Base-by-base conservation (phyloP, 352 stramenopile genomes). In the Phytophthora pluvialis region DNA sequence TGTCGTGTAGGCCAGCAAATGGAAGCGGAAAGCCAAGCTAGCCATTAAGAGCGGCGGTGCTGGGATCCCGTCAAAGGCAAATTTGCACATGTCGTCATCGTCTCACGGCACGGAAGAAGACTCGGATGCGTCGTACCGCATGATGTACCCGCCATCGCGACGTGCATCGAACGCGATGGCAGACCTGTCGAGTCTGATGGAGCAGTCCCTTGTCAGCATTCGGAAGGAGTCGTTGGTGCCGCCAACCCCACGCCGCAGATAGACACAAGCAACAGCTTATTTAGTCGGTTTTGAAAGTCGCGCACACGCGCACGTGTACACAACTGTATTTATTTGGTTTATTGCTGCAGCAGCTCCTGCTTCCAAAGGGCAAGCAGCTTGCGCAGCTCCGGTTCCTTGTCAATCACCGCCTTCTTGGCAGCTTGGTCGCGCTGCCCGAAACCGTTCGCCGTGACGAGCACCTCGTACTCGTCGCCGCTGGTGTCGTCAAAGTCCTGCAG, bases 401-500 rank as follows among this genome's bases (percentile, higher is more conserved):
- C 69, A 49, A 80, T 47, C 50, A 95, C 77, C 15, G 73, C 68
- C 54, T 84, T 73, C 64, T 89, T 91, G 26, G 79, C 84, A 25
- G 82, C 79, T 4, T 75, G 44, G 10, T 77, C 72, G 43, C 83
- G 77, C 62, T 89, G 59, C 31, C 75, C 75, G 51, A 43, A 78
- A 11, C 78, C 74, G 25, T 84, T 68, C 1, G 67, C 63, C 18
- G 78, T 88, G 25, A 95, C 74, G 8, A 80, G 58, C 39, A 94
- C 72, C 61, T 94, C 83, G 53, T 86, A 95, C 16, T 95, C 87
- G 29, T 94, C 87, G 16, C 85, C 83, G 58, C 63, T 90, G 59
- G 78, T 94, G 72, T 95, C 87, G 48, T 95, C 87, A 64, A 95
- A 95, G 72, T 94, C 87, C 52, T 92, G 81, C 31, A 95, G 62